phyloP scores from a whole-genome alignment of 2,329 filamentous ascomycete genomes.

The Fusarium aywerte region DNA sequence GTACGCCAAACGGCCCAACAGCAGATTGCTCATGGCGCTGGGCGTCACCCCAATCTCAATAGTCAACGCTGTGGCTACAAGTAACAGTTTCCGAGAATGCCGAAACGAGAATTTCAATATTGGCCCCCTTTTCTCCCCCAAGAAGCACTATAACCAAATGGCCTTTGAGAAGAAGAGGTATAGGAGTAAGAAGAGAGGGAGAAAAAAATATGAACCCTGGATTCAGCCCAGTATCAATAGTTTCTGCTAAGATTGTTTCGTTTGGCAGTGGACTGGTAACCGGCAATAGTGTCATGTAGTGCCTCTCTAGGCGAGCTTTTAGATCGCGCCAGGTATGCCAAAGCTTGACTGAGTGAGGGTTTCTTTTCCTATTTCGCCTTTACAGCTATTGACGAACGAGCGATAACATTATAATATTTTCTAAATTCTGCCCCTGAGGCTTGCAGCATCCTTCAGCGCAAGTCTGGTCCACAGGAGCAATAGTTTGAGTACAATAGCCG shows the following conservation, averaged over 20 bases:
- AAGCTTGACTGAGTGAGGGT: slow-evolving; percentile 6
- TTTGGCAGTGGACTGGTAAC: slow-evolving; percentile 32
- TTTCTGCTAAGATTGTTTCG: slow-evolving; percentile 37
- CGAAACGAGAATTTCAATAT: slow-evolving; percentile 17
- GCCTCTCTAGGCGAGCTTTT: slow-evolving; percentile 10
- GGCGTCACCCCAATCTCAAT: slow-evolving; percentile 29
- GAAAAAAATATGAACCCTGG: slow-evolving; percentile 9
- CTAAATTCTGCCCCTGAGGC: slow-evolving; percentile 30
- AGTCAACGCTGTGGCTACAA: slow-evolving; percentile 23
- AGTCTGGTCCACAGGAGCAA: background rate
- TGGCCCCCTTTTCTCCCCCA: background rate
- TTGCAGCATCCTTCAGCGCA: slow-evolving; percentile 16
- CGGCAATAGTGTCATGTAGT: slow-evolving; percentile 32
- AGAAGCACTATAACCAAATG: too few species aligned
- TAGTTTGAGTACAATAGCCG: slow-evolving; percentile 11
- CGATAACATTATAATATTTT: background rate
- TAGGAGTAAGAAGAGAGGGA: background rate
- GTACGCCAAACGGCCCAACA: slow-evolving; percentile 17
- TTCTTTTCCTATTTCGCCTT: slow-evolving; percentile 1
- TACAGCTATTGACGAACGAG: background rate
- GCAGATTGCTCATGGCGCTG: slow-evolving; percentile 19
- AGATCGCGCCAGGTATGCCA: slow-evolving; percentile 12
- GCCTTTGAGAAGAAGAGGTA: too few species aligned
- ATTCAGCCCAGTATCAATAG: slow-evolving; percentile 36
- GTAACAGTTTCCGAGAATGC: slow-evolving; percentile 3